Evolutionary conservation across 495 filamentous ascomycete species (phyloP), one percentile per base, ranked within the genome.

Genomic region (Melanomma pulvis-pyrius): DNA sequence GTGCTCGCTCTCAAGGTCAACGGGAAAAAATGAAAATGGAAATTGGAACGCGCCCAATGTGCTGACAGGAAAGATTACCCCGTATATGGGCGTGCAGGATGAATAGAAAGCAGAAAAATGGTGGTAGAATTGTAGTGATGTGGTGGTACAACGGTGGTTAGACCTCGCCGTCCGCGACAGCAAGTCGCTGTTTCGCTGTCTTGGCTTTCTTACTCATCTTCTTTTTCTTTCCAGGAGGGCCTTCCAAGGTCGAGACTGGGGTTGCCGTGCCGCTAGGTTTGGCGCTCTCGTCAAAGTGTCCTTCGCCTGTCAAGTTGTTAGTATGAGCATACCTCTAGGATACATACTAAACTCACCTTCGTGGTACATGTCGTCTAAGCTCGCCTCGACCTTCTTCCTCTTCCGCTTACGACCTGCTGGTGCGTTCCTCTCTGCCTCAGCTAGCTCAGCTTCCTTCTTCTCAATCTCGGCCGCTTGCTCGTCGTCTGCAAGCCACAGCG

Each of bases 321-420:
- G 62, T 24, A 65, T 51, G 21, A 59, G 65, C 32, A 39, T 26
- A 12, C 67, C 12, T 30, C 15, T 72, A 55, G 36, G n/a, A 49
- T 39, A 57, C 17, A 32, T 44, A 25, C n/a, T n/a, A 36, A 60
- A 80, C 88, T 82, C 79, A 96, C 93, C 93, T 84, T 97, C 93
- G 78, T 97, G 93, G 80, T 97, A 97, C 92, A 97, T 91, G 74
- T 97, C 93, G 78, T 97, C 93, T 79, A 97, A 77, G 72, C 88
- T 93, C 58, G 93, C 82, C 56, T 87, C 86, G 21, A 76, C 79
- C 24, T 69, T 71, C 78, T 75, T 79, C 72, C 64, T 74, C 39
- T 77, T 79, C 75, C 85, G 86, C 80, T 92, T 92, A 77, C 88
- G 90, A 46, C 85, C 80, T 76, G 67, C 74, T 74, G 44, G 67